Percentiles rank a stretch among this genome's conserved stretches.
phyloP scores from a whole-genome alignment of 2,329 filamentous ascomycete species.

The Aspergillus phoenicis region DNA sequence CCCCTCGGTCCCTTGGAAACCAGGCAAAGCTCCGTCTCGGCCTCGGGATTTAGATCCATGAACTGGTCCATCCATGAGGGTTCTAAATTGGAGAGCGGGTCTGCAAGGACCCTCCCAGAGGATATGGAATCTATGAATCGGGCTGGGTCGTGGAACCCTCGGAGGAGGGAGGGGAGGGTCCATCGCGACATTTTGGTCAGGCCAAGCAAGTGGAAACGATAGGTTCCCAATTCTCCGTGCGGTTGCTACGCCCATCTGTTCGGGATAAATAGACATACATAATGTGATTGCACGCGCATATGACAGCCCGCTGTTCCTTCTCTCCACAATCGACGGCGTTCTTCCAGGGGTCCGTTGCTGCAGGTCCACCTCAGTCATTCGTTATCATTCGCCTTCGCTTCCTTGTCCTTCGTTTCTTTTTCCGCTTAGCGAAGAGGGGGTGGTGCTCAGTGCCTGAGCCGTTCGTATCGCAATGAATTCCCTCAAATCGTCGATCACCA shows the following conservation, averaged over 20 bases:
- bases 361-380: slow-evolving; percentile 18
- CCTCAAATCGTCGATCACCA: slow-evolving; percentile 20
- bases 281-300: slow-evolving; percentile 13
- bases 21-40: neutral
- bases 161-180: neutral
- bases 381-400: slow-evolving; percentile 15
- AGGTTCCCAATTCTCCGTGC: slow-evolving; percentile 2
- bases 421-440: slow-evolving; percentile 7
- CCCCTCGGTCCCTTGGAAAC: neutral
- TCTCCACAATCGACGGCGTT: slow-evolving; percentile 10
- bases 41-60: neutral
- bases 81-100: slow-evolving; percentile 4
- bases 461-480: slow-evolving; percentile 27
- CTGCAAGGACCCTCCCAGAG: slow-evolving; percentile 1
- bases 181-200: too few species aligned
- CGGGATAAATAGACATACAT: slow-evolving; percentile 15
- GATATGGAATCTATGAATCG: slow-evolving; percentile 1
- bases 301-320: neutral
- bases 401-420: slow-evolving; percentile 12
- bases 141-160: slow-evolving; percentile 6
- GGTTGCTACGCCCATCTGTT: neutral
- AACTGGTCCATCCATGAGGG: neutral
- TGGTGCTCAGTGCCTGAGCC: slow-evolving; percentile 8
- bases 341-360: slow-evolving; percentile 11
- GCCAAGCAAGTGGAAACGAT: slow-evolving; percentile 9